Evolutionary conservation across 2,329 filamentous ascomycete genomes (phyloP).

Genomic region (Penicillium sp.): DNA sequence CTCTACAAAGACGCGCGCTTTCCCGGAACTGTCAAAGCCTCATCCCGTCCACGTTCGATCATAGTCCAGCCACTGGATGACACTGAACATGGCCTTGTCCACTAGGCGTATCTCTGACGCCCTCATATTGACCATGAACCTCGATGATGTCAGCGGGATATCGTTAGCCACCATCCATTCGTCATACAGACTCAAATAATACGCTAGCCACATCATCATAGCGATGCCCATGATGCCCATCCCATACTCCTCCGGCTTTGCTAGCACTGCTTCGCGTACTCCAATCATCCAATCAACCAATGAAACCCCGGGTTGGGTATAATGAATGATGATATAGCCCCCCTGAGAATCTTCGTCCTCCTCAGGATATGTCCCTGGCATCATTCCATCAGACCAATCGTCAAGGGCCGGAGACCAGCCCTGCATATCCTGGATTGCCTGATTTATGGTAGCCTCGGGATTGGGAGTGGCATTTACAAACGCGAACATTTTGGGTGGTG

Average conservation of each 20-base stretch:
- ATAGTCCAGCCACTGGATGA: background rate
- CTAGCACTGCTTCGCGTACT: background rate
- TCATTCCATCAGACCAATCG: background rate
- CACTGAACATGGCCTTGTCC: background rate
- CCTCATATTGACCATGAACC: background rate
- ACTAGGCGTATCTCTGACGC: background rate
- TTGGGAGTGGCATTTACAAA: background rate
- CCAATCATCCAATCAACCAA: background rate
- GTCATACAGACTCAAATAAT: background rate
- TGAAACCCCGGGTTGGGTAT: background rate
- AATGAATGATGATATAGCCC: background rate
- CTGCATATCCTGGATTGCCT: background rate
- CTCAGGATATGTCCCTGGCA: background rate
- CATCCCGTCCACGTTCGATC: background rate
- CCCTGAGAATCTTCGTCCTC: background rate
- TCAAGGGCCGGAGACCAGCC: background rate
- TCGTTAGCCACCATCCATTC: background rate
- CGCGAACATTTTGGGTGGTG: background rate
- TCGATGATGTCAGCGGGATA: background rate
- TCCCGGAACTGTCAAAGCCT: background rate
- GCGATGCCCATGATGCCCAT: background rate
- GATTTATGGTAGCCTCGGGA: background rate
- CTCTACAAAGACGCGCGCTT: background rate
- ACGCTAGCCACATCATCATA: background rate
- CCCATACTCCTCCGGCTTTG: background rate